These are phyloP conservation scores for Sporothrix phasma DNA, from an alignment of 2,329 filamentous ascomycete genomes.

Conservation along the genomic window DNA sequence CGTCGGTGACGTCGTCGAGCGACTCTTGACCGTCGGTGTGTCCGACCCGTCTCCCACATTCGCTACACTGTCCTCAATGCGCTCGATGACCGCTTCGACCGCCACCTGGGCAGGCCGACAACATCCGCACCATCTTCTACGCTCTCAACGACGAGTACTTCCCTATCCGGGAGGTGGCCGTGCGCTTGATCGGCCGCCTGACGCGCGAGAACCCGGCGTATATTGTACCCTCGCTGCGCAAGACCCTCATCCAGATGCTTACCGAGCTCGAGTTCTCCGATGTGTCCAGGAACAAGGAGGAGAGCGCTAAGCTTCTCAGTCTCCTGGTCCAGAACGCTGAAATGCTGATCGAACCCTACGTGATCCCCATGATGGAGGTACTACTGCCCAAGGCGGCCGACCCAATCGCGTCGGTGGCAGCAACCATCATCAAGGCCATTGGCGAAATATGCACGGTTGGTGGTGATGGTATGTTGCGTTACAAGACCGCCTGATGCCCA, in stretches of 20 bases:
- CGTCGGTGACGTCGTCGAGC: slow-evolving; percentile 95
- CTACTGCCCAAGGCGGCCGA: slow-evolving; percentile 90
- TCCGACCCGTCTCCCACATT: slow-evolving; percentile 88
- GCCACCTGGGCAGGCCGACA: slow-evolving; percentile 92
- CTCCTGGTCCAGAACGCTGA: slow-evolving; percentile 89
- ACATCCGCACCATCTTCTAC: slow-evolving; percentile 89
- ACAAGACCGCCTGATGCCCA: slow-evolving; percentile 90
- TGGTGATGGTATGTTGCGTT: slow-evolving; percentile 84
- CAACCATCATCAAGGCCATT: slow-evolving; percentile 89
- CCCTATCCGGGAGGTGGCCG: slow-evolving; percentile 83
- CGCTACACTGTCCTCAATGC: slow-evolving; percentile 79
- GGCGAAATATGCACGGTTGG: slow-evolving; percentile 91
- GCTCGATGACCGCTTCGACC: slow-evolving; percentile 86
- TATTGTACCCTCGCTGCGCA: slow-evolving; percentile 89
- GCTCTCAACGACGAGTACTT: slow-evolving; percentile 94
- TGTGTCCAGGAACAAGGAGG: slow-evolving; percentile 87
- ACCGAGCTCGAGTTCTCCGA: slow-evolving; percentile 96
- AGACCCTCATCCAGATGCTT: slow-evolving; percentile 89
- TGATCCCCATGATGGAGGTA: slow-evolving; percentile 90
- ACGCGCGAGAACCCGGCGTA: slow-evolving; percentile 91
- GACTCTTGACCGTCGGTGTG: slow-evolving; percentile 85
- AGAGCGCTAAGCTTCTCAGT: slow-evolving; percentile 87
- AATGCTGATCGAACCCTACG: slow-evolving; percentile 87
- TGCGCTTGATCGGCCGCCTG: slow-evolving; percentile 89
- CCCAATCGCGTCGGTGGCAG: slow-evolving; percentile 74